Evolutionary conservation across 2,329 filamentous ascomycete genomes (phyloP), one percentile per base, ranked within the genome.

Genomic region (Cercospora berteroae): DNA sequence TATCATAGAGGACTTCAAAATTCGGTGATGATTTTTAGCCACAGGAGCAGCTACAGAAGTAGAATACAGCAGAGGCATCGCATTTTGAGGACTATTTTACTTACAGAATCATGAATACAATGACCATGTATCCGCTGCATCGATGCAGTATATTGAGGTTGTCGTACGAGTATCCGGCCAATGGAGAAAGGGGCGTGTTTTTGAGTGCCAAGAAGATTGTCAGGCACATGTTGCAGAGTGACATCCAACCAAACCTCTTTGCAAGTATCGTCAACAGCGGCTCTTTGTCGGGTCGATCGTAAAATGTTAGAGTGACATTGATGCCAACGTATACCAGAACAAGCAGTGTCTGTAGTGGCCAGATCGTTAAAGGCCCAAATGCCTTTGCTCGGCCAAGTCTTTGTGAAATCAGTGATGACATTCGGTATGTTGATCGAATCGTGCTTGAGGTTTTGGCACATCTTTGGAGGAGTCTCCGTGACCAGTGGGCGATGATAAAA

Each of bases 171-270:
- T 63, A 57, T 42, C 71, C 73, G 23, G 72, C 69, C 10, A 74
- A 61, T 4, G 72, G 70, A 23, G 73, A 75, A 9, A 75, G 60
- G 3, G 72, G 73, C 3, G 72, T 73, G 33, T 73, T 73, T 58
- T 74, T 74, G n/a, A 74, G 67, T 4, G 63, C 73, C 5, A 74
- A 69, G 29, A 75, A 72, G 25, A 74, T 48, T 33, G 68, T 67
- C 2, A 75, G 64, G 63, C 66, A 69, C 62, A 75, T 64, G 66
- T 74, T 74, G 61, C 64, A 70, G 27, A 73, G 58, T 4, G 71
- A 66, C 39, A 75, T 67, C 72, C 72, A 74, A 42, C 72, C 73
- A 23, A 75, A 69, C 33, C 73, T 65, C 42, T 73, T 73, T 4
- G 71, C 70, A 9, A 74, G 67, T 7, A 71, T 71, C 12, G 68